Evolutionary conservation across 345 rosid species (phyloP), one percentile per base, ranked within the genome.

Genomic region (Triadica sebifera): DNA sequence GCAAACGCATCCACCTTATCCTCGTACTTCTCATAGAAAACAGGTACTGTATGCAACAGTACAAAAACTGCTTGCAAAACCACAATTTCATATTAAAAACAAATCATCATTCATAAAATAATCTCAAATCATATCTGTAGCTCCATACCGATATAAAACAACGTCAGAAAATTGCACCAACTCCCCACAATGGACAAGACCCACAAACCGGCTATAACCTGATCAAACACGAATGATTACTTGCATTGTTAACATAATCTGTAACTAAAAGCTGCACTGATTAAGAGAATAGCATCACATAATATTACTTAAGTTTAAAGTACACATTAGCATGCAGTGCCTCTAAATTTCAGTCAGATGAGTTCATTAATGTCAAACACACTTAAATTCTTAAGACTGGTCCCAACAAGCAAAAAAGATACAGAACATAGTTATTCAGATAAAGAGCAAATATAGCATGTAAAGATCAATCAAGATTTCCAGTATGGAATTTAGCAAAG

Each of bases 1-100:
- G 86, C 87, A 79, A 90, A 85, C 22, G 93, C 84, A 55, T 95
- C 99, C 1, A 96, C 83, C 86, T 85, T 79, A 69, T 91, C 99
- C 67, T 89, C 98, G 22, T 90, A 88, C 86, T 88, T 96, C 77
- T 93, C 99, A 1, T 96, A 96, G 5, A 96, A n/a, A 60, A 86
- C 97, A 8, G 99, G 99, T 47, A 93, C 87, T 0, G 89, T 89
- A 81, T 87, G 89, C 76, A 96, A 87, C 74, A 90, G 47, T 1
- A 96, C 89, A 59, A 90, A 91, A 63, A 70, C 99, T 96, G 90
- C 55, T 61, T 13, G 73, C 69, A 29, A 29, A 29, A 53, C 20
- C 68, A 65, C 17, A 20, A 61, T 19, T 37, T 25, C 37, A 25
- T 13, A 71, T 55, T 53, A 69, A 34, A 1, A 64, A 37, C 43